Percentiles rank a stretch among this genome's conserved stretches.
Evolutionary conservation across 202 grass and related monocot species (phyloP).

Genomic region (Digitaria exilis): DNA sequence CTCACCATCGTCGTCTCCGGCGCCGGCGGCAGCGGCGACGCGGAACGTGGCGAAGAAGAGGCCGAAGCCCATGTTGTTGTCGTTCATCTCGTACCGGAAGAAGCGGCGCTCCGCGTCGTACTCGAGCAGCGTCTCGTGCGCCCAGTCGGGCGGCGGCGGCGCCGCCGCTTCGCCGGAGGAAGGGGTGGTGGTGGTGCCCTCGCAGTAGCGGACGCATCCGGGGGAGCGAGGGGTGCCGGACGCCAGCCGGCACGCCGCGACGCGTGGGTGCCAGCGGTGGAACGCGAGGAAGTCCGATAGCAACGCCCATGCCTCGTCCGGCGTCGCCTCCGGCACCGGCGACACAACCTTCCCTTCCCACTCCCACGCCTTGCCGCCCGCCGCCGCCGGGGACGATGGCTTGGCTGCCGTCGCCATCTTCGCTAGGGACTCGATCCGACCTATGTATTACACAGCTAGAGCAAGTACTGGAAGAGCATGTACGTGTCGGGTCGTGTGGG

Average conservation of each 20-base stretch:
- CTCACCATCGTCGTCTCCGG: neutral
- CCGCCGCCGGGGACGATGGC: too few relatives aligned
- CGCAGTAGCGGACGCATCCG: conserved; percentile 69
- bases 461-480: neutral
- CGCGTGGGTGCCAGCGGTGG: conserved; percentile 74
- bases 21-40: conserved; percentile 6
- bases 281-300: conserved; percentile 76
- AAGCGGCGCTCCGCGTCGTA: conserved; percentile 43
- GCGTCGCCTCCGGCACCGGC: conserved; percentile 41
- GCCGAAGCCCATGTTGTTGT: conserved; percentile 90
- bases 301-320: conserved; percentile 67
- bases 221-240: conserved; percentile 15
- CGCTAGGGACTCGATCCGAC: too few relatives aligned
- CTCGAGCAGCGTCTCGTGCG: conserved; percentile 75
- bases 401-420: neutral
- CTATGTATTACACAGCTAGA: too few relatives aligned
- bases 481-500: neutral
- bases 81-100: conserved; percentile 88
- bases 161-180: neutral
- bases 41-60: conserved; percentile 60
- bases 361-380: too few relatives aligned
- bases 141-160: conserved; percentile 53
- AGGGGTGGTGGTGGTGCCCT: conserved; percentile 31
- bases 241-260: conserved; percentile 54
- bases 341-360: conserved; percentile 63